Evolutionary conservation across 2,329 filamentous ascomycete species (phyloP).

Genomic region (Pseudogymnoascus verrucosus): DNA sequence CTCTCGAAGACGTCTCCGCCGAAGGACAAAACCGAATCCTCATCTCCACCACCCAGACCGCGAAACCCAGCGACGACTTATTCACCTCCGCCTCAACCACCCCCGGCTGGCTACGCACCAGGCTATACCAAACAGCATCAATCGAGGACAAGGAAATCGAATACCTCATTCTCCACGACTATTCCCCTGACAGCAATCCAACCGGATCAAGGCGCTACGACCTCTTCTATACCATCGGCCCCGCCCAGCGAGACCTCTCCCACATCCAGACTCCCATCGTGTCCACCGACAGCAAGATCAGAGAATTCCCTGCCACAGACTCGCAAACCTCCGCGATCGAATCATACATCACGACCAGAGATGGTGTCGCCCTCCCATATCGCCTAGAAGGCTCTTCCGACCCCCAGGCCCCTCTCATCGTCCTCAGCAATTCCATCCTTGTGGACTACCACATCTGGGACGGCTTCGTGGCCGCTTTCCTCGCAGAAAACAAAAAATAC

Average conservation of each 20-base stretch:
- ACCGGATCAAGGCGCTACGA: constrained; percentile 56
- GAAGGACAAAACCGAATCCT: constrained; percentile 53
- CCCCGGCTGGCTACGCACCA: constrained; percentile 69
- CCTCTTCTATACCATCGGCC: constrained; percentile 74
- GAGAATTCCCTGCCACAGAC: constrained; percentile 40
- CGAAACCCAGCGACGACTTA: constrained; percentile 61
- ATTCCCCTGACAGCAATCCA: constrained; percentile 56
- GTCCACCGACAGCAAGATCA: constrained; percentile 10
- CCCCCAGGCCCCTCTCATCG: constrained; percentile 60
- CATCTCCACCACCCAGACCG: constrained; percentile 52
- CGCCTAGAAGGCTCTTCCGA: constrained; percentile 64
- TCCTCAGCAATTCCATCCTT: constrained; percentile 74
- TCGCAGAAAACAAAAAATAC: constrained; percentile 37
- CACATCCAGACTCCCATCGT: constrained; percentile 37
- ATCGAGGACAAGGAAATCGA: constrained; percentile 51
- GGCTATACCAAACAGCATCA: constrained; percentile 59
- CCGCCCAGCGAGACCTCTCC: constrained; percentile 60
- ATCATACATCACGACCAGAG: constrained; percentile 60
- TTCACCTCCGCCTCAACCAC: constrained; percentile 62
- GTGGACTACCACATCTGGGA: constrained; percentile 79
- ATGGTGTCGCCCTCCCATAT: constrained; percentile 64
- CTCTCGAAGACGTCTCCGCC: constrained; percentile 51
- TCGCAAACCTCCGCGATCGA: constrained; percentile 43
- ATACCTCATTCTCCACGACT: constrained; percentile 66
- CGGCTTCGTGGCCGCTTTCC: constrained; percentile 44